phyloP scores from a whole-genome alignment of 148 eudicot genomes.

The Cornus florida region DNA sequence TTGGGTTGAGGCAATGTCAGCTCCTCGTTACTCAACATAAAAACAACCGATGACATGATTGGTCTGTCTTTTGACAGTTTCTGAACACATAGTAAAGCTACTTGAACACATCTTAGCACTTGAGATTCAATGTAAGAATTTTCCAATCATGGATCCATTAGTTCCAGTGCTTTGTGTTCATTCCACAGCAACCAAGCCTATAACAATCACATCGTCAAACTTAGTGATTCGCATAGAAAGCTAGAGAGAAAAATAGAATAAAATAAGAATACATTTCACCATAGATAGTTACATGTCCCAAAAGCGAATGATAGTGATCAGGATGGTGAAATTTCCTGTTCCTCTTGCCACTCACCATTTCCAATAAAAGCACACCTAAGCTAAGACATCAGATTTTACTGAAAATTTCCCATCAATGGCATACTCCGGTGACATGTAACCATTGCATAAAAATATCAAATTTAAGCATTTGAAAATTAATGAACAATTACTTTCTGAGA shows the following conservation, averaged over 20 bases:
- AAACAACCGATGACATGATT: conserved; percentile 5
- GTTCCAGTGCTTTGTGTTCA: background rate
- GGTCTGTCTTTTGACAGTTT: background rate
- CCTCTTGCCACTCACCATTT: conserved; percentile 12
- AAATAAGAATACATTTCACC: no score
- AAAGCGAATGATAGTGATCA: background rate
- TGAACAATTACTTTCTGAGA: background rate
- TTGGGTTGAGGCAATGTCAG: conserved; percentile 6
- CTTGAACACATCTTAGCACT: background rate
- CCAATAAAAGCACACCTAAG: conserved; percentile 9
- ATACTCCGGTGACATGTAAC: conserved; percentile 19
- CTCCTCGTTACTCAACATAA: conserved; percentile 5
- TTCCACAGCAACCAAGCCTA: background rate
- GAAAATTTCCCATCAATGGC: conserved; percentile 10
- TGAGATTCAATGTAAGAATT: background rate
- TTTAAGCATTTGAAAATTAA: background rate
- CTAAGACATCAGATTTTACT: conserved; percentile 13
- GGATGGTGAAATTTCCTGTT: background rate
- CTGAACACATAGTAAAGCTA: background rate
- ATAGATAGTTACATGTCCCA: conserved; percentile 10
- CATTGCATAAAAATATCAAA: background rate
- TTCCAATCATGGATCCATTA: background rate
- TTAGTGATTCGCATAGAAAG: background rate
- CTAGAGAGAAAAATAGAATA: no score
- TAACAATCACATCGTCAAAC: background rate